Base-by-base conservation (phyloP, 2,329 filamentous ascomycete species). In the Intubia oerlemansii region DNA sequence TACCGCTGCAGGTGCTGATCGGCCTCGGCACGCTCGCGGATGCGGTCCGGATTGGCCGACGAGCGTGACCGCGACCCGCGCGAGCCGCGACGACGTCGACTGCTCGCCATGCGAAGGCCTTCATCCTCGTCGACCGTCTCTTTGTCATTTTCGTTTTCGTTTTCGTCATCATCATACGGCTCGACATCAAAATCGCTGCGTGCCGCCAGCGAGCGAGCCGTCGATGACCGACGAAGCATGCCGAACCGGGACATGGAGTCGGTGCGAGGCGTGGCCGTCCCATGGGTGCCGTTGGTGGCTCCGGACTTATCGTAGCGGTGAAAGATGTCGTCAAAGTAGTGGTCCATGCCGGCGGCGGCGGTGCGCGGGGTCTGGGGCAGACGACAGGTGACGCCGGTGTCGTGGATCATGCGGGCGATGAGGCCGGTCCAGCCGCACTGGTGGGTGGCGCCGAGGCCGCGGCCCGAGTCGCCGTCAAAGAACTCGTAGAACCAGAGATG, bases 401-500 rank as follows among this genome's bases (percentile, higher is more conserved):
- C 88, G 42, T 95, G 85, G 34, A 95, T 95, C 68, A 95, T 78
- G 52, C 90, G 84, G 16, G 85, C 85, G 47, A 95, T 82, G 39
- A 95, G 52, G 15, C 85, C 85, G 21, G 85, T 93, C 85, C 88
- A 95, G 28, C 85, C 85, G 45, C 81, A 92, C 50, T 95, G 88
- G 50, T 95, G 88, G 27, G 74, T 85, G 21, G 85, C 81, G 32
- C 85, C 85, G 2, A 95, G 63, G 11, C 88, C 85, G 39, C 82
- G 75, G 10, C 85, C 85, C 28, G 62, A 73, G 47, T 95, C 84
- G 22, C 82, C 85, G 45, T 95, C 85, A 46, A 95, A 95, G 59
- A 90, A 95, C 49, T 95, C 85, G 46, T 91, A 77, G 61, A 91
- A 95, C 79, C 81, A 93, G 42, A 95, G 59, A 43, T 84, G 69